These are phyloP conservation scores for Sarocladiaceae sp. DNA, from an alignment of 2,329 filamentous ascomycete genomes.

Conservation along the genomic window DNA sequence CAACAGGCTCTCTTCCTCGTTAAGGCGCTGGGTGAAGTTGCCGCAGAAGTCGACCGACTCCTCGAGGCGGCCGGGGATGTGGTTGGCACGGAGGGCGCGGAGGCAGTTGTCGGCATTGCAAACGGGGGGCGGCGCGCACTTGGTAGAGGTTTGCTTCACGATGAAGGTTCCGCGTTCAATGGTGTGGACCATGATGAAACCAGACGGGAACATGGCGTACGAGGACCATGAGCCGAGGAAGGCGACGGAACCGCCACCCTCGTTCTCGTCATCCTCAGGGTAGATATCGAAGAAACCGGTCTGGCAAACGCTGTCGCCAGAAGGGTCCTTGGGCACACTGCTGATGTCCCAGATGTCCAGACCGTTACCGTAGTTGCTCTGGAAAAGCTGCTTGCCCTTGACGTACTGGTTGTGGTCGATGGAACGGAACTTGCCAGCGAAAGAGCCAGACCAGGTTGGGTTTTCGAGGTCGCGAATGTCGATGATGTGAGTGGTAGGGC, in stretches of 20 bases:
- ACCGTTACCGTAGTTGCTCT: conserved; percentile 40
- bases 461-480: conserved; percentile 35
- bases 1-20: conserved; percentile 15
- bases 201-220: conserved; percentile 37
- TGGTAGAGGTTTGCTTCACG: conserved; percentile 20
- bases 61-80: conserved; percentile 15
- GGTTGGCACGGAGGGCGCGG: conserved; percentile 14
- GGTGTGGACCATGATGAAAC: conserved; percentile 34
- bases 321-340: conserved; percentile 24
- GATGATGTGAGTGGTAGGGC: conserved; percentile 42
- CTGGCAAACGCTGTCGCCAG: conserved; percentile 33
- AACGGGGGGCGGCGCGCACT: conserved; percentile 15
- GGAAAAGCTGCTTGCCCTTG: conserved; percentile 32
- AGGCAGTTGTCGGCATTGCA: conserved; percentile 19
- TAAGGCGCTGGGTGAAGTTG: conserved; percentile 15
- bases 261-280: conserved; percentile 37
- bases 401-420: conserved; percentile 42
- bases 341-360: conserved; percentile 28
- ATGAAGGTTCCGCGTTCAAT: conserved; percentile 36
- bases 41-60: conserved; percentile 17
- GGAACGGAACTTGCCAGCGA: conserved; percentile 27
- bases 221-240: conserved; percentile 37
- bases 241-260: conserved; percentile 26
- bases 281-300: conserved; percentile 40
- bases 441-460: conserved; percentile 34